Conservation (phyloP, 192 early-diverging fungal species). For the Coemansia aciculifera region DNA sequence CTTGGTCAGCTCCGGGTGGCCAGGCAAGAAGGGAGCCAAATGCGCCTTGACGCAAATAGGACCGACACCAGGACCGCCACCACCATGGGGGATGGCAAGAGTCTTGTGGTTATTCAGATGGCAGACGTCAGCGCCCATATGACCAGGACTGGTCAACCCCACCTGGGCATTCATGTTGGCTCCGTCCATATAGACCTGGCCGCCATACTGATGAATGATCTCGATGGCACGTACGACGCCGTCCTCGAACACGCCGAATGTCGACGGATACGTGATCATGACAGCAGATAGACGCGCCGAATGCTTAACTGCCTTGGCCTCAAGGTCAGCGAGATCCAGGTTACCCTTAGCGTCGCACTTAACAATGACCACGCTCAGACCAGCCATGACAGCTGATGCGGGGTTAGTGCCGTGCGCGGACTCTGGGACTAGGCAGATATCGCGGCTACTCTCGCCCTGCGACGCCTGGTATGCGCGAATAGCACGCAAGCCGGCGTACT, state of each 20-base stretch:
- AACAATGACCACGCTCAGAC: slow-evolving; percentile 89
- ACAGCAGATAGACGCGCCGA: slow-evolving; percentile 84
- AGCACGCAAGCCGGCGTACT: slow-evolving; percentile 93
- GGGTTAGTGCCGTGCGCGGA: slow-evolving; percentile 99
- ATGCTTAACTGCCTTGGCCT: slow-evolving; percentile 86
- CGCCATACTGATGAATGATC: slow-evolving; percentile 90
- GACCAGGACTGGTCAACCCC: slow-evolving; percentile 79
- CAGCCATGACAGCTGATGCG: slow-evolving; percentile 96
- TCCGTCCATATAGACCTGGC: slow-evolving; percentile 99
- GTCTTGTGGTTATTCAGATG: slow-evolving; percentile 99
- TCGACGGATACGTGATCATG: slow-evolving; percentile 99
- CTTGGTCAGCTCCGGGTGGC: slow-evolving; percentile 78
- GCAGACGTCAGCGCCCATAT: slow-evolving; percentile 99
- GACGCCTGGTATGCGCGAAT: slow-evolving; percentile 93
- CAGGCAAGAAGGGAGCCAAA: slow-evolving; percentile 88
- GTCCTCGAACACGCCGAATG: slow-evolving; percentile 97
- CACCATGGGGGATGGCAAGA: slow-evolving; percentile 98
- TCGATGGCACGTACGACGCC: slow-evolving; percentile 83
- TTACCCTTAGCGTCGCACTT: slow-evolving; percentile 92
- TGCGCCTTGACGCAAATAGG: slow-evolving; percentile 94
- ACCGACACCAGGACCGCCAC: slow-evolving; percentile 98
- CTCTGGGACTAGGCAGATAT: slow-evolving; percentile 95
- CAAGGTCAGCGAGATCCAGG: slow-evolving; percentile 88
- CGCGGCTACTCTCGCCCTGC: slow-evolving; percentile 78
- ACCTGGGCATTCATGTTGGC: slow-evolving; percentile 91